Percentiles rank a stretch among this genome's conserved stretches.
These are phyloP conservation scores for Volvox carteri DNA, from an alignment of 163 green algal species.

Conservation along the genomic window DNA sequence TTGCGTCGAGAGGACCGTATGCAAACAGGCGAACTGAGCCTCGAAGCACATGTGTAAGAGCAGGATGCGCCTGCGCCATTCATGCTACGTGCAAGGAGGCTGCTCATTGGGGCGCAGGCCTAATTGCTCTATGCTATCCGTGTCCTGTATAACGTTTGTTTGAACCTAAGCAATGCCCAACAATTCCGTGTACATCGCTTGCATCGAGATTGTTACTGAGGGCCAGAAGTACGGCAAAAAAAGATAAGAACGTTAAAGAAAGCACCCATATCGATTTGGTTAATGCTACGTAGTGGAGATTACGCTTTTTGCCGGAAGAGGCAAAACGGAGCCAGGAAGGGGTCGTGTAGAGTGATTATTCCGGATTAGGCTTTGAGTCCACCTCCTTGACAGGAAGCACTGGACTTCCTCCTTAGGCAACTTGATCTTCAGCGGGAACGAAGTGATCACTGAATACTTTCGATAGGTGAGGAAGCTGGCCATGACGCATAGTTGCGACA, in stretches of 20 bases:
- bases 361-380: no score
- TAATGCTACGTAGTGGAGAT: neutral
- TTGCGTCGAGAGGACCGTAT: neutral
- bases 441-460: neutral
- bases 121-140: no score
- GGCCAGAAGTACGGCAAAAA: neutral
- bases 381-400: no score
- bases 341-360: neutral
- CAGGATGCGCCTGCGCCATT: constrained; percentile 9
- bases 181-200: no score
- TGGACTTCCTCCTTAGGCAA: no score
- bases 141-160: no score
- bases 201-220: neutral
- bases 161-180: no score
- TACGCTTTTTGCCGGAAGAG: neutral
- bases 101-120: no score
- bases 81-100: constrained; percentile 7
- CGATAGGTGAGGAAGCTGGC: neutral
- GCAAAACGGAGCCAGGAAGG: neutral
- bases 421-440: no score
- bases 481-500: neutral
- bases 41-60: neutral
- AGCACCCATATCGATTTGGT: neutral
- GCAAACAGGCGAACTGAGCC: neutral
- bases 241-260: neutral